These are phyloP conservation scores for Arthrobotrys entomopaga DNA, from an alignment of 2,329 filamentous ascomycete genomes.

Conservation along the genomic window DNA sequence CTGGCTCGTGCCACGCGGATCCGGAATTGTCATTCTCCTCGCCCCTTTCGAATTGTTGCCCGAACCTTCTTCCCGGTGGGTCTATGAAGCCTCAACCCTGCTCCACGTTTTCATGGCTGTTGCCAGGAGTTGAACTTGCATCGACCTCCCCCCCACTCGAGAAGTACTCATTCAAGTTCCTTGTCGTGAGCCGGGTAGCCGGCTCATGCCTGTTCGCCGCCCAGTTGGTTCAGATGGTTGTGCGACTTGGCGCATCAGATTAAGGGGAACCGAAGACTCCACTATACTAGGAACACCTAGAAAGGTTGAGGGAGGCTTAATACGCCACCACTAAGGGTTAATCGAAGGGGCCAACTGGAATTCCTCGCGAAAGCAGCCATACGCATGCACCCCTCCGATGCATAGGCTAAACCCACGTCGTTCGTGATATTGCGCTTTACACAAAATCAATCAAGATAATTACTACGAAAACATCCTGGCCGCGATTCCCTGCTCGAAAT, in stretches of 20 bases:
- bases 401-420: conserved; percentile 37
- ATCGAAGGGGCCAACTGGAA: conserved; percentile 28
- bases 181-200: conserved; percentile 40
- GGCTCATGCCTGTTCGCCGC: conserved; percentile 22
- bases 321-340: conserved; percentile 36
- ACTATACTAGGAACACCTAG: conserved; percentile 20
- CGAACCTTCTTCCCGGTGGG: neutral
- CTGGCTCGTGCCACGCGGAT: neutral
- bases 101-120: conserved; percentile 50
- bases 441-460: too few relatives aligned
- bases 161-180: neutral
- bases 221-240: conserved; percentile 20
- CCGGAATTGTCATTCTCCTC: conserved; percentile 18
- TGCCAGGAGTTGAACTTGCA: conserved; percentile 9
- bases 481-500: conserved; percentile 22
- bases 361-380: conserved; percentile 12
- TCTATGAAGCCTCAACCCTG: conserved; percentile 33
- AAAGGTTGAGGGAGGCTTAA: conserved; percentile 13
- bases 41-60: too few relatives aligned
- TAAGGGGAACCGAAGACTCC: conserved; percentile 51
- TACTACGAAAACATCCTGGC: too few relatives aligned
- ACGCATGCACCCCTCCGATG: neutral
- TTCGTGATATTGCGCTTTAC: too few relatives aligned
- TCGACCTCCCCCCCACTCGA: conserved; percentile 1
- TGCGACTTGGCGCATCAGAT: conserved; percentile 54